Base-by-base conservation (phyloP, 2,329 filamentous ascomycete genomes). In the Scorias spongiosa region DNA sequence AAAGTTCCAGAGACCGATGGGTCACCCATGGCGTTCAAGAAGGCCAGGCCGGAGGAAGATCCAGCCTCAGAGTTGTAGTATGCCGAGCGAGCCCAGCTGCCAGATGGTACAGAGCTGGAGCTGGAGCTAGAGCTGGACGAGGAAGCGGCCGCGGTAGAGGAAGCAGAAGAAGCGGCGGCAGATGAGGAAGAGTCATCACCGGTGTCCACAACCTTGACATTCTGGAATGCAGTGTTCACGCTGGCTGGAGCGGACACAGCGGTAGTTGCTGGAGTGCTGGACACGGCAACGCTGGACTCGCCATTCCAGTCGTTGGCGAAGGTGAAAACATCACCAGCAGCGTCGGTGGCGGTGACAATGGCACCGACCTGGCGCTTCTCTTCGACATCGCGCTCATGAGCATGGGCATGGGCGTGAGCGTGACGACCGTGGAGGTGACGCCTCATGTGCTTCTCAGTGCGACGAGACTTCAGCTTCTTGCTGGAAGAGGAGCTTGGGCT, bases 11-110 rank as follows among this genome's bases (percentile, higher is more conserved):
- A 78, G n/a, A n/a, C n/a, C 36, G 69, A 68, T 30, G 66, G 57
- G 34, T 71, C 74, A 46, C 76, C 75, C 46, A 67, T 57, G 53
- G 78, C 72, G 51, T 76, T 76, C 30, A 79, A 59, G 61, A 79
- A 80, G 28, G 69, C 68, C 18, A 80, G 55, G 11, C 74, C 74
- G 17, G 74, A 65, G 15, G 68, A 62, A 44, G 61, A 63, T 34
- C 63, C 59, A 8, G 53, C 49, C 10, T 52, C 49, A 37, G 61
- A 46, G 48, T 60, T 54, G 53, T 62, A 63, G 53, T 62, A 63
- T 11, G 53, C 60, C 41, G 57, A 48, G 42, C 59, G 60, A 40
- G 46, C 49, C 61, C 61, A 64, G 46, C 48, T 44, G 42, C 49
- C 52, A 30, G 49, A 51, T 45, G 42, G 45, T 39, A 46, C 43